phyloP scores from a whole-genome alignment of 148 eudicot genomes.

The Drosera capensis region DNA sequence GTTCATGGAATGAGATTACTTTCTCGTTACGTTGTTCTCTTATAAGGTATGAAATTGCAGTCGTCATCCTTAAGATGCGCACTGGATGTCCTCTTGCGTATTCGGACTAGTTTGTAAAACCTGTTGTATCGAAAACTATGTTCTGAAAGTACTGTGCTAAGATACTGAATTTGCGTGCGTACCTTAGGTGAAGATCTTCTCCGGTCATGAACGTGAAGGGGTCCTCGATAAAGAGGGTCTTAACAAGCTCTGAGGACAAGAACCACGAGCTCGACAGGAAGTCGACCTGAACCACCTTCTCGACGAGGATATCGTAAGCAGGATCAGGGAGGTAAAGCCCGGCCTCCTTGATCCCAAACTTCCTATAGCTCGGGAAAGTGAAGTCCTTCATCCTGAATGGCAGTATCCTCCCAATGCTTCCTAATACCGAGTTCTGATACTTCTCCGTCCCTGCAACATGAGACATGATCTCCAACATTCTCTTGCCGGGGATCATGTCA shows the following conservation, averaged over 20 bases:
- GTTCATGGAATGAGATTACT: neutral
- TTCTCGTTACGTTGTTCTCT: neutral
- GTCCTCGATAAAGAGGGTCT: constrained; percentile 69
- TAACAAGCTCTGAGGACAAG: constrained; percentile 69
- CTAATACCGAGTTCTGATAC: constrained; percentile 75
- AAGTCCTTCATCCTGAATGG: constrained; percentile 88
- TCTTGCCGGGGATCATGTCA: constrained; percentile 91
- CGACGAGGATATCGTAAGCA: constrained; percentile 73
- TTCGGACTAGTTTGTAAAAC: no score
- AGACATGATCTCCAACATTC: constrained; percentile 70
- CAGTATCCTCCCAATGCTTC: constrained; percentile 87
- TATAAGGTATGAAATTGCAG: neutral
- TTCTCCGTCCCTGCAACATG: constrained; percentile 90
- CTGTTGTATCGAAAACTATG: no score
- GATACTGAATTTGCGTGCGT: constrained; percentile 5
- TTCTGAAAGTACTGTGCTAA: no score
- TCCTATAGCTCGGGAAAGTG: constrained; percentile 82
- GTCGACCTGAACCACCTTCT: constrained; percentile 78
- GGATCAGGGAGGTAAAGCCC: constrained; percentile 97
- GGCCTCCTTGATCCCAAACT: constrained; percentile 83
- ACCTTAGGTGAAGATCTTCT: constrained; percentile 94
- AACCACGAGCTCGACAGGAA: constrained; percentile 98
- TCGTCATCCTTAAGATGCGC: no score
- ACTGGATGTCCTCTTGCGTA: no score
- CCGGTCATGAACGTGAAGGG: constrained; percentile 87